Base-by-base conservation (phyloP, 768 basidiomycete genomes). In the Lentinula detonsa region DNA sequence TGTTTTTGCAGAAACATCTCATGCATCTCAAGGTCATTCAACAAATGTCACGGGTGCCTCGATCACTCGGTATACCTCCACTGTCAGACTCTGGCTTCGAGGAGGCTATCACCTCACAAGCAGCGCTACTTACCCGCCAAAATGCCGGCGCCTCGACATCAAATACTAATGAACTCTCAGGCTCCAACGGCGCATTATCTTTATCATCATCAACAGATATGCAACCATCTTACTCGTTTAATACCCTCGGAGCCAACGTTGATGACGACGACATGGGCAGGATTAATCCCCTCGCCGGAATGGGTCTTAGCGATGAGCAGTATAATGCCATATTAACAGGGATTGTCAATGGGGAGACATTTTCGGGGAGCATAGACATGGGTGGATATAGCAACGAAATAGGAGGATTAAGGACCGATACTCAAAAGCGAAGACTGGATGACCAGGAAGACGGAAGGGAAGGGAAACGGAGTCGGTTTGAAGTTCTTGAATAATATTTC, bases 271-370 rank as follows among this genome's bases (percentile, higher is more conserved):
- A 79, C 58, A 83, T 87, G 33, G 78, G 78, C 35, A 76, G 84
- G 60, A 83, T 91, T 65, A 94, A 96, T 72, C 91, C 92, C 5
- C 79, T 97, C 45, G 90, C 88, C 15, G 89, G 86, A 16, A 90
- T 95, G 85, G 94, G 93, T 11, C 81, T 95, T 59, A 84, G 87
- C 15, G 93, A 95, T 66, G 91, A 95, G 69, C 91, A 94, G 72
- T 97, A 95, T 74, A 82, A 82, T 59, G 70, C 84, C 63, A 91
- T 95, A 60, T 71, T 95, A 65, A 85, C 87, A 70, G 87, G 84
- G 58, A 78, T 94, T 61, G 84, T 91, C 46, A 81, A 74, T 67
- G 85, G 82, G 34, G 90, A 90, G 64, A 78, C 78, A 4, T 79
- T 88, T 68, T 72, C 76, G 71, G 79, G 75, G 13, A 75, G 77